Evolutionary conservation across 2,329 filamentous ascomycete species (phyloP), one percentile per base, ranked within the genome.

Genomic region (Cytospora paraplurivora): DNA sequence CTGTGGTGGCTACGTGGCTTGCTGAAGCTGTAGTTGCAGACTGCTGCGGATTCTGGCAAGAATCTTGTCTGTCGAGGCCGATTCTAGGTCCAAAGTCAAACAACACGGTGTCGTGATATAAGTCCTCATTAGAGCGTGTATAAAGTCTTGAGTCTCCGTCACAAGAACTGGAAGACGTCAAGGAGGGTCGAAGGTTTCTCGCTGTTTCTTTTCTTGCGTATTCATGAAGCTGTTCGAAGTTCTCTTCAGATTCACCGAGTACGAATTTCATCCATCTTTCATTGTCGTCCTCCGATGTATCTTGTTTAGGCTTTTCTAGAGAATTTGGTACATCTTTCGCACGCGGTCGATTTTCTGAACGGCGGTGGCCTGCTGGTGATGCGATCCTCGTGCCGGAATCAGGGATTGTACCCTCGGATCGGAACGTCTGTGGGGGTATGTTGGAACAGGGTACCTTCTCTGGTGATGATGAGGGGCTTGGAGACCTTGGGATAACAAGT

Each of bases 191-290:
- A 13, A 70, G 44, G 21, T 33, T 54, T 41, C 56, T 63, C 41
- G 62, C 67, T 15, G 64, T 68, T 7, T 69, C 69, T 35, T 67
- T 66, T 44, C 58, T 69, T 33, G 70, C 69, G 35, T 71, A 66
- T n/a, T 67, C 50, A 27, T 69, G 67, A 8, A 62, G 58, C 32
- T 57, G 55, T 41, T 67, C 63, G 32, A 71, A 33, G 19, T 37
- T 34, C 10, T 67, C 62, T 6, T 60, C 38, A 37, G 37, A 53
- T 7, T 67, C 68, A 19, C 68, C 63, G 35, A 73, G 70, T 3
- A 73, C 64, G 34, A 74, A 73, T 17, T 61, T 58, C 55, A 62
- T 71, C 72, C 72, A 74, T 32, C 64, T 67, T 4, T 68, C 67
- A 32, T 65, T 64, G 15, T 69, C 66, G n/a, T 64, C 59, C 44